Evolutionary conservation across 1,139 yeast genomes (phyloP).

Genomic region (Wickerhamiella pararugosa): DNA sequence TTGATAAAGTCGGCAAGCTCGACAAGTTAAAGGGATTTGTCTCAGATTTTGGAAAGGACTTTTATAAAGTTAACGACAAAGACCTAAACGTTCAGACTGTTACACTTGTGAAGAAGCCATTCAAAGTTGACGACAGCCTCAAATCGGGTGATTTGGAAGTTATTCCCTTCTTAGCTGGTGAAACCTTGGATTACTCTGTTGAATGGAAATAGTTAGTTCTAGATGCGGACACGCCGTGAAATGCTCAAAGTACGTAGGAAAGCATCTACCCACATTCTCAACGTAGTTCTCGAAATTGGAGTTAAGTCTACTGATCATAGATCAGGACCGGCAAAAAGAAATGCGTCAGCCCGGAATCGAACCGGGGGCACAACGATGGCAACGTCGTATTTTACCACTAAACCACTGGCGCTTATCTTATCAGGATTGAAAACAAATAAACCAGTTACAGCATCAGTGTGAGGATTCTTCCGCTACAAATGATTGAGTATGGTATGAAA

Average conservation of each 20-base stretch:
- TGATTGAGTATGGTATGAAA: no score
- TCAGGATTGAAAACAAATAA: no score
- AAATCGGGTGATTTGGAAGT: slow-evolving; percentile 35
- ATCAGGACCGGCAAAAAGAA: slow-evolving; percentile 1
- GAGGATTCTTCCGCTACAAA: no score
- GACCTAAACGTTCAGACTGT: slow-evolving; percentile 24
- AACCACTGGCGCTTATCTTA: slow-evolving; percentile 13
- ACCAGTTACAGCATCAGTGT: no score
- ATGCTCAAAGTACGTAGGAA: no score
- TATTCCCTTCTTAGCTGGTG: slow-evolving; percentile 86
- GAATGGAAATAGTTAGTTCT: slow-evolving; percentile 39
- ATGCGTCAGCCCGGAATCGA: slow-evolving; percentile 17
- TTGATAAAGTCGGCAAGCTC: slow-evolving; percentile 49
- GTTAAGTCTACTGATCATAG: no score
- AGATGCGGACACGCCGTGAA: no score
- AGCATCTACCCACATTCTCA: no score
- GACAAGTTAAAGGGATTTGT: slow-evolving; percentile 62
- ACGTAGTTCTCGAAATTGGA: no score
- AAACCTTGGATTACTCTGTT: slow-evolving; percentile 53
- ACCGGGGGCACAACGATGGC: slow-evolving; percentile 18
- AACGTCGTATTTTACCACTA: slow-evolving; percentile 17
- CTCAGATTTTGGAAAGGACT: slow-evolving; percentile 51
- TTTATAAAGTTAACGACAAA: slow-evolving; percentile 41
- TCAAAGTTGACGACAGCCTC: slow-evolving; percentile 45
- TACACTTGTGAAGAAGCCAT: slow-evolving; percentile 32